phyloP scores from a whole-genome alignment of 2,329 filamentous ascomycete genomes.

The Fusarium xyrophilum region DNA sequence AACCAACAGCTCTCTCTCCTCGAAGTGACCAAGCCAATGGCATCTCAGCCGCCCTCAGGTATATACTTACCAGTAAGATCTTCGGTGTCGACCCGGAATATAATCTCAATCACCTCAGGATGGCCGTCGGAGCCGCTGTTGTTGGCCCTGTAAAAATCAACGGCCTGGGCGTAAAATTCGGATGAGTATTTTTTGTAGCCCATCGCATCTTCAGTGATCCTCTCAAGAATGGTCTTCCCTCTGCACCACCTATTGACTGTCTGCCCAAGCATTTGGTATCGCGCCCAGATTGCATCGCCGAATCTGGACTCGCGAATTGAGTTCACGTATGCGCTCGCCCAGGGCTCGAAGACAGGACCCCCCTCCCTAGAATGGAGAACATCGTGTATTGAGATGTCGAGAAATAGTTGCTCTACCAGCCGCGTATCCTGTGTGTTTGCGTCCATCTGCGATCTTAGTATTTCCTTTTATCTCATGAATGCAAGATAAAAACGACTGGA shows the following conservation, averaged over 20 bases:
- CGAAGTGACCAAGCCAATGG: too few relatives aligned
- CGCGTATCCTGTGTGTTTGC: background rate
- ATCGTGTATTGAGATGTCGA: background rate
- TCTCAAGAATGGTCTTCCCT: background rate
- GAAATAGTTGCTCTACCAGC: background rate
- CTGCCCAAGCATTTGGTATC: background rate
- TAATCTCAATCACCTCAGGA: background rate
- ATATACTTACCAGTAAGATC: background rate
- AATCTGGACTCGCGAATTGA: background rate
- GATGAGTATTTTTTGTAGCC: background rate
- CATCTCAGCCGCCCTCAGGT: accelerated
- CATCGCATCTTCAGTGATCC: background rate
- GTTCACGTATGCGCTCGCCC: background rate
- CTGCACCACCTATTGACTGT: background rate
- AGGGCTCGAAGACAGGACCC: background rate
- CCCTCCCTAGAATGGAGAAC: background rate
- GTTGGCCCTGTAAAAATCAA: background rate
- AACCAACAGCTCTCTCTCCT: too few relatives aligned
- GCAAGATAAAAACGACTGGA: too few relatives aligned
- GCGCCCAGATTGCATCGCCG: background rate
- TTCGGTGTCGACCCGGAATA: background rate
- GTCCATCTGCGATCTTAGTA: background rate
- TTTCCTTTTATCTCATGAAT: background rate
- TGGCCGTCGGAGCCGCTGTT: background rate
- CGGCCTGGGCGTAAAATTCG: background rate